These are phyloP conservation scores for Aspergillus niger DNA, from an alignment of 2,329 filamentous ascomycete species.

Conservation along the genomic window DNA sequence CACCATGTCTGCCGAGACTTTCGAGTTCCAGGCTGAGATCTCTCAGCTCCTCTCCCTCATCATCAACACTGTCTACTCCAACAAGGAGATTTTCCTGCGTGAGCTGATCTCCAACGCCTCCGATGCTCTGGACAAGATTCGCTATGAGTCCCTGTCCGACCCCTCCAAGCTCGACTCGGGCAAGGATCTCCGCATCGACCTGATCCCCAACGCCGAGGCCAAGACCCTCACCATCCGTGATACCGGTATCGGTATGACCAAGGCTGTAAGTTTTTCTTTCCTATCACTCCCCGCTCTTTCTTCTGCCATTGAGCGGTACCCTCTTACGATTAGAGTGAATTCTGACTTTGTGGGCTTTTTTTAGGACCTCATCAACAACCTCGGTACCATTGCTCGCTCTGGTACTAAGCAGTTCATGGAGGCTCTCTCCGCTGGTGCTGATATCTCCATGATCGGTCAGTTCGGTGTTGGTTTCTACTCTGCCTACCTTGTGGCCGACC, in stretches of 20 bases:
- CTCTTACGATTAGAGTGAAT: neutral
- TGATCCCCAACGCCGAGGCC: constrained; percentile 94
- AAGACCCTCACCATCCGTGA: constrained; percentile 98
- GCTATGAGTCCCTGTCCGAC: constrained; percentile 97
- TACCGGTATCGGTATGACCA: constrained; percentile 99
- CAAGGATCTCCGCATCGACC: constrained; percentile 98
- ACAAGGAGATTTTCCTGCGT: constrained; percentile 99
- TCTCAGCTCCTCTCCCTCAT: constrained; percentile 99
- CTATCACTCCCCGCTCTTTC: neutral
- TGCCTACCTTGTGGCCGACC: constrained; percentile 97
- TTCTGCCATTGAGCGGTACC: too few species aligned
- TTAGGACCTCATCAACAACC: constrained; percentile 98
- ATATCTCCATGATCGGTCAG: constrained; percentile 99
- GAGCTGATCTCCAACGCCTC: constrained; percentile 98
- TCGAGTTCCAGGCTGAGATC: constrained; percentile 99
- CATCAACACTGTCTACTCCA: constrained; percentile 99
- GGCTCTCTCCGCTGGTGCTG: constrained; percentile 94
- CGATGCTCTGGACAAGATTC: constrained; percentile 99
- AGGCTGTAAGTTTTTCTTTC: constrained; percentile 72
- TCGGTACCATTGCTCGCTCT: constrained; percentile 98
- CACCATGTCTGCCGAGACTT: constrained; percentile 86
- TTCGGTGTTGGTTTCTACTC: constrained; percentile 99
- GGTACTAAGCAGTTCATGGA: constrained; percentile 99
- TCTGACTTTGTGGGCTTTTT: constrained; percentile 6
- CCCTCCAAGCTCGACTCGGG: constrained; percentile 93